A percentile compares a stretch with the other conserved stretches of the same genome.
phyloP scores from a whole-genome alignment of 495 filamentous ascomycete species.

The Aspergillus haitiensis region DNA sequence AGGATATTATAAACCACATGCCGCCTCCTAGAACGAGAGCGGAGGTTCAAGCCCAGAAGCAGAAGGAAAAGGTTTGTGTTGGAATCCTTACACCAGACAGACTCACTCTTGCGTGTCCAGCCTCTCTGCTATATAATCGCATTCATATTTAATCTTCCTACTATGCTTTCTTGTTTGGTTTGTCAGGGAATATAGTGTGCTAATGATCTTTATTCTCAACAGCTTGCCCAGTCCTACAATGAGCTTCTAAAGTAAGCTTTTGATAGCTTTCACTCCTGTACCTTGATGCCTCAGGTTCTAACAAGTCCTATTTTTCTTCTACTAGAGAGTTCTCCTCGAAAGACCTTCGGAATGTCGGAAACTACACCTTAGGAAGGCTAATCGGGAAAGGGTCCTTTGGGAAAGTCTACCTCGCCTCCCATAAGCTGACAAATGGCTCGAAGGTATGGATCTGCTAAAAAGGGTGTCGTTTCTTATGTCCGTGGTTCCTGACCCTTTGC shows the following conservation, averaged over 20 bases:
- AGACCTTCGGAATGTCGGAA: constrained; percentile 87
- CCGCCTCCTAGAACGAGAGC: constrained; percentile 70
- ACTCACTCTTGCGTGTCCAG: background rate
- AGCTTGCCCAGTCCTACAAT: constrained; percentile 97
- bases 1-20: constrained; percentile 48
- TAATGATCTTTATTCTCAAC: constrained; percentile 10
- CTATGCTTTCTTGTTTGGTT: too few relatives aligned
- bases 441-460: constrained; percentile 62
- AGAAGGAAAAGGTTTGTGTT: constrained; percentile 81
- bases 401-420: constrained; percentile 93
- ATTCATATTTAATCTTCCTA: too few relatives aligned
- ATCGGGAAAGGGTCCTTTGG: constrained; percentile 98
- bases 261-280: background rate
- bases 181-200: background rate
- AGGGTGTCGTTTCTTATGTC: background rate
- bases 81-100: background rate
- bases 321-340: constrained; percentile 93
- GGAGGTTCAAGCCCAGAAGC: constrained; percentile 88
- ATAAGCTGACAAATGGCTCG: constrained; percentile 97
- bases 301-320: constrained; percentile 18
- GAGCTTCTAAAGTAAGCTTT: constrained; percentile 83
- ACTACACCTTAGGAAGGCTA: constrained; percentile 85
- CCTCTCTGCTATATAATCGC: too few relatives aligned
- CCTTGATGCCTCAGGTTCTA: constrained; percentile 7
- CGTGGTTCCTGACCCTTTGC: constrained; percentile 13